These are phyloP conservation scores for Candida germanica DNA, from an alignment of 805 yeast species.

Conservation along the genomic window DNA sequence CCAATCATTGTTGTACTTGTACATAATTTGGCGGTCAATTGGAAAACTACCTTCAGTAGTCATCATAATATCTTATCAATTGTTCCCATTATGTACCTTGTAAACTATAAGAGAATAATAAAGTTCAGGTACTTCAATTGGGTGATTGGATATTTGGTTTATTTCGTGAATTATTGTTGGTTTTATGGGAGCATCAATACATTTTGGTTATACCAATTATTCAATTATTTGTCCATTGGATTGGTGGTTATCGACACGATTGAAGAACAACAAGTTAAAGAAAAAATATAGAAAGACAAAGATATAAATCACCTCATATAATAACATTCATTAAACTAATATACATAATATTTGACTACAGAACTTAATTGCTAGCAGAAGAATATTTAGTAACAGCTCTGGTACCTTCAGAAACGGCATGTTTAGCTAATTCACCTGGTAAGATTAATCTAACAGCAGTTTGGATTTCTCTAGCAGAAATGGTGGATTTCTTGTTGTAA, in stretches of 20 bases:
- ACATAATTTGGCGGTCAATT: constrained; percentile 70
- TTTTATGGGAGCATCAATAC: constrained; percentile 77
- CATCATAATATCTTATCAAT: constrained; percentile 82
- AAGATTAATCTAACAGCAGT: constrained; percentile 97
- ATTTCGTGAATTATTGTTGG: constrained; percentile 58
- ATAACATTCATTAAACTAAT: constrained; percentile 13
- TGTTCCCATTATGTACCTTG: constrained; percentile 55
- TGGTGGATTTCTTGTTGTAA: constrained; percentile 97
- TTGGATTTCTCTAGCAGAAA: constrained; percentile 97
- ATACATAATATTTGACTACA: constrained; percentile 9
- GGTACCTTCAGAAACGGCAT: constrained; percentile 98
- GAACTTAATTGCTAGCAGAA: constrained; percentile 47
- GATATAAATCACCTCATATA: constrained; percentile 5
- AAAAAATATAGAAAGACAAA: not conserved
- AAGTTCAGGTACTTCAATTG: constrained; percentile 2
- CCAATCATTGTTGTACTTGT: constrained; percentile 80
- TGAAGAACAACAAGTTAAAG: not conserved
- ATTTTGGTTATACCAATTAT: constrained; percentile 79
- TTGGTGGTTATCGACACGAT: constrained; percentile 17
- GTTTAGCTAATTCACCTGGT: constrained; percentile 98
- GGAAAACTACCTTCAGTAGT: constrained; percentile 83
- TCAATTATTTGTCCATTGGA: constrained; percentile 63
- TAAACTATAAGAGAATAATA: constrained; percentile 10
- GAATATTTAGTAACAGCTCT: constrained; percentile 97
- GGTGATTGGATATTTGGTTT: constrained; percentile 36